A percentile compares a stretch with the other conserved stretches of the same genome.
These are phyloP conservation scores for Ambispora gerdemannii DNA, from an alignment of 192 early-diverging fungal species.

Conservation along the genomic window DNA sequence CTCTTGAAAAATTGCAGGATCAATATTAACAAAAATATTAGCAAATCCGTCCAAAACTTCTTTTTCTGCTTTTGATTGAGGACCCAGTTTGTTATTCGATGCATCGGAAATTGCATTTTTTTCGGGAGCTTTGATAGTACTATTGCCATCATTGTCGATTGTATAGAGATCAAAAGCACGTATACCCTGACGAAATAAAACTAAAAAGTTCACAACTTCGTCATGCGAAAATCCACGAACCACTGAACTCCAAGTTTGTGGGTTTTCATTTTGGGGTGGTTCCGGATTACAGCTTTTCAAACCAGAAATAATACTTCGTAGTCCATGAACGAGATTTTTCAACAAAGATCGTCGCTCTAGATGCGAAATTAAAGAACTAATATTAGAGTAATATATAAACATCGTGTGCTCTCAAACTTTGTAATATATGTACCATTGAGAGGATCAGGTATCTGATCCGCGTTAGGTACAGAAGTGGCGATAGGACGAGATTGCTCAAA, in stretches of 20 bases:
- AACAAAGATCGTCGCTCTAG: slow-evolving; percentile 84
- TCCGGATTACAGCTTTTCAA: slow-evolving; percentile 71
- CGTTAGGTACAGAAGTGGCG: slow-evolving; percentile 41
- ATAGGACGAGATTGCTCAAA: slow-evolving; percentile 58
- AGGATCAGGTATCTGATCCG: slow-evolving; percentile 56
- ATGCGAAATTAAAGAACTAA: background rate
- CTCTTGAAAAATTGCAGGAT: slow-evolving; percentile 92
- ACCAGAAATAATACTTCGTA: slow-evolving; percentile 76
- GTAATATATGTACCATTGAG: slow-evolving; percentile 59
- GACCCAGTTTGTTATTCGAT: slow-evolving; percentile 49
- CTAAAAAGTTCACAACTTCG: slow-evolving; percentile 69
- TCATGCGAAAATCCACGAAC: slow-evolving; percentile 65
- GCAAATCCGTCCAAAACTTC: slow-evolving; percentile 91
- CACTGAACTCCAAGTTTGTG: slow-evolving; percentile 45
- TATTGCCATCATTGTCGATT: slow-evolving; percentile 58
- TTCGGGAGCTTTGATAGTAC: slow-evolving; percentile 26
- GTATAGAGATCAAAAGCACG: slow-evolving; percentile 82
- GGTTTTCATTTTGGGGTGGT: slow-evolving; percentile 37
- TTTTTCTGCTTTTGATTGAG: slow-evolving; percentile 80
- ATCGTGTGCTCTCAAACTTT: too few species aligned
- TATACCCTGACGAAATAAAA: slow-evolving; percentile 73
- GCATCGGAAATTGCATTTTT: slow-evolving; percentile 28
- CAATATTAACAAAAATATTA: slow-evolving; percentile 74
- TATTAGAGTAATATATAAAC: background rate
- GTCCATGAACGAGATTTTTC: slow-evolving; percentile 83